Conservation (phyloP, 306 rosid species). For the Pueraria montana region DNA sequence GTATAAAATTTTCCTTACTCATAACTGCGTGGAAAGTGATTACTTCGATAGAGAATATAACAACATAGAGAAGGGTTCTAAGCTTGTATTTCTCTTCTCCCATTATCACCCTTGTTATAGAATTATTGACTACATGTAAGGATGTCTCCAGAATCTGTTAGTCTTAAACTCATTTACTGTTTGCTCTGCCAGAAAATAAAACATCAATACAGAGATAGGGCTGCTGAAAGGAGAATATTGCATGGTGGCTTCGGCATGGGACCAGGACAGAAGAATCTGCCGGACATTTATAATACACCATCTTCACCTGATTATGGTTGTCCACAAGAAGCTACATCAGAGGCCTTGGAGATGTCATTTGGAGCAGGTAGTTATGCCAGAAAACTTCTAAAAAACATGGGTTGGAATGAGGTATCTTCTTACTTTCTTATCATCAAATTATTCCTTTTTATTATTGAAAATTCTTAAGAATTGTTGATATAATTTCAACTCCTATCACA, state of each 20-base stretch:
- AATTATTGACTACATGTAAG: slow-evolving; percentile 13
- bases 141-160: slow-evolving; percentile 27
- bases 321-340: slow-evolving; percentile 69
- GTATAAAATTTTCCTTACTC: not conserved
- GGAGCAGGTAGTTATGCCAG: slow-evolving; percentile 86
- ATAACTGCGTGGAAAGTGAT: not conserved
- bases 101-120: not conserved
- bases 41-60: not conserved
- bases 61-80: not conserved
- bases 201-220: slow-evolving; percentile 77
- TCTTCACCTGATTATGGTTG: slow-evolving; percentile 51
- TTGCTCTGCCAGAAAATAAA: slow-evolving; percentile 59
- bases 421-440: not conserved
- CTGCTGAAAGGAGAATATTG: slow-evolving; percentile 88
- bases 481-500: not conserved
- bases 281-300: slow-evolving; percentile 40
- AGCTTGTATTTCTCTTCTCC: not conserved
- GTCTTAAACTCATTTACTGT: slow-evolving; percentile 30
- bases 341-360: slow-evolving; percentile 83
- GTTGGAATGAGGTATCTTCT: slow-evolving; percentile 93
- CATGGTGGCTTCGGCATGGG: slow-evolving; percentile 85
- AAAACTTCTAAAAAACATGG: slow-evolving; percentile 77
- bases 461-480: slow-evolving; percentile 3
- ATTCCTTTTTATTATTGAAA: slow-evolving; percentile 5
- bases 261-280: slow-evolving; percentile 82